Evolutionary conservation across 768 basidiomycete species (phyloP).

Genomic region (Asterophora parasitica): DNA sequence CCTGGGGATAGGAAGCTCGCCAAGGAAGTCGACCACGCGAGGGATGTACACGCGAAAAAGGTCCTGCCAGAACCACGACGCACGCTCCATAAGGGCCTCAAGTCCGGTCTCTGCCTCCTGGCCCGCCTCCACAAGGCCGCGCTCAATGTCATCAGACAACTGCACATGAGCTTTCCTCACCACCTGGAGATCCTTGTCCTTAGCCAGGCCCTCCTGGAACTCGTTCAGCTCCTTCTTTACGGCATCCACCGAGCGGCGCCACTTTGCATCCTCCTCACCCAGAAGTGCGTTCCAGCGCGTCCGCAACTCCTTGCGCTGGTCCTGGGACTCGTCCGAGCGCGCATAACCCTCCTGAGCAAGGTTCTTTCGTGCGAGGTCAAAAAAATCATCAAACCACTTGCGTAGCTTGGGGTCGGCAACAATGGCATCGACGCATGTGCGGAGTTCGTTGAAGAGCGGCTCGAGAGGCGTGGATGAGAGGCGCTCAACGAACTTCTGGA

Average conservation of each 20-base stretch:
- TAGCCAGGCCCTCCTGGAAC: constrained; percentile 40
- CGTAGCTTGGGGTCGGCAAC: constrained; percentile 50
- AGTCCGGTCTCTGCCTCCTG: constrained; percentile 36
- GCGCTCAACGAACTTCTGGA: constrained; percentile 47
- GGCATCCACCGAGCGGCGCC: constrained; percentile 44
- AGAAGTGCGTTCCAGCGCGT: constrained; percentile 46
- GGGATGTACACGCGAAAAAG: constrained; percentile 78
- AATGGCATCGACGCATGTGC: constrained; percentile 41
- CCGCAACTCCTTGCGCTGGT: constrained; percentile 40
- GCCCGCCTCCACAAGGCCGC: constrained; percentile 30
- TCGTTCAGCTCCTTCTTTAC: constrained; percentile 41
- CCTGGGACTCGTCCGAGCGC: constrained; percentile 41
- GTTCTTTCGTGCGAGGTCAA: constrained; percentile 39
- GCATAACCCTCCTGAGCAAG: constrained; percentile 50
- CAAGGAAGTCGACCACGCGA: constrained; percentile 43
- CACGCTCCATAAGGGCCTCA: constrained; percentile 53
- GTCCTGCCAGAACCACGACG: constrained; percentile 79
- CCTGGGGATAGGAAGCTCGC: constrained; percentile 69
- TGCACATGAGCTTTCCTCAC: constrained; percentile 43
- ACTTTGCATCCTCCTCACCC: constrained; percentile 44
- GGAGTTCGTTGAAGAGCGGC: constrained; percentile 37
- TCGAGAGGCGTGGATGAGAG: constrained; percentile 50
- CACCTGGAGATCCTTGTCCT: constrained; percentile 46
- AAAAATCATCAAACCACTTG: constrained; percentile 50
- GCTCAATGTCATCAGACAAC: constrained; percentile 46